Percentiles rank a stretch among this genome's conserved stretches.
These are phyloP conservation scores for Nasturtium officinale DNA, from an alignment of 345 rosid genomes.

Conservation along the genomic window DNA sequence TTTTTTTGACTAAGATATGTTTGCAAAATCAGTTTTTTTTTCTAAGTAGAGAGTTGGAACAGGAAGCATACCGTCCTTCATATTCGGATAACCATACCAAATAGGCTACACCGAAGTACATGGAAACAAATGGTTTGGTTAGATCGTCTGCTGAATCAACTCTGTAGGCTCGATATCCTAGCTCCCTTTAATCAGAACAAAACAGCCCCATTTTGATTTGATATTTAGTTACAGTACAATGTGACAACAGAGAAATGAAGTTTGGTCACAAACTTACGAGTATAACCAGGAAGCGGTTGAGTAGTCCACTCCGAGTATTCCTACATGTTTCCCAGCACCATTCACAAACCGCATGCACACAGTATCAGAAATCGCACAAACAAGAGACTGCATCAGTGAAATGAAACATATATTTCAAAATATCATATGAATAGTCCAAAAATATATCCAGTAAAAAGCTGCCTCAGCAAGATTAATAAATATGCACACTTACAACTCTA, in stretches of 20 bases:
- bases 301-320: constrained; percentile 84
- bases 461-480: background rate
- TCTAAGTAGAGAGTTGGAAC: background rate
- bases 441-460: background rate
- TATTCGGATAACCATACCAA: constrained; percentile 78
- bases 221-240: background rate
- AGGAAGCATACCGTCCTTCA: constrained; percentile 69
- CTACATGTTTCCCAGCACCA: constrained; percentile 59
- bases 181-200: constrained; percentile 55
- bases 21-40: constrained; percentile 4
- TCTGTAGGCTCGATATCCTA: constrained; percentile 79
- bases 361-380: constrained; percentile 87
- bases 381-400: constrained; percentile 53
- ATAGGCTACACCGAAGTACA: constrained; percentile 91
- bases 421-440: background rate
- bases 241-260: constrained; percentile 11
- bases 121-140: constrained; percentile 77
- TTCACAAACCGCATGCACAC: constrained; percentile 76
- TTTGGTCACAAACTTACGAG: constrained; percentile 54
- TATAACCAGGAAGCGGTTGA: constrained; percentile 81
- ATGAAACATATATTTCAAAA: background rate
- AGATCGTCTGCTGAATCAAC: constrained; percentile 70
- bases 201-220: constrained; percentile 2
- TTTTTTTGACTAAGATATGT: constrained; percentile 15
- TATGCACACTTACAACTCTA: constrained; percentile 64